A percentile compares a stretch with the other conserved stretches of the same genome.
phyloP scores from a whole-genome alignment of 2,329 filamentous ascomycete species.

The Podosphaera xanthii region DNA sequence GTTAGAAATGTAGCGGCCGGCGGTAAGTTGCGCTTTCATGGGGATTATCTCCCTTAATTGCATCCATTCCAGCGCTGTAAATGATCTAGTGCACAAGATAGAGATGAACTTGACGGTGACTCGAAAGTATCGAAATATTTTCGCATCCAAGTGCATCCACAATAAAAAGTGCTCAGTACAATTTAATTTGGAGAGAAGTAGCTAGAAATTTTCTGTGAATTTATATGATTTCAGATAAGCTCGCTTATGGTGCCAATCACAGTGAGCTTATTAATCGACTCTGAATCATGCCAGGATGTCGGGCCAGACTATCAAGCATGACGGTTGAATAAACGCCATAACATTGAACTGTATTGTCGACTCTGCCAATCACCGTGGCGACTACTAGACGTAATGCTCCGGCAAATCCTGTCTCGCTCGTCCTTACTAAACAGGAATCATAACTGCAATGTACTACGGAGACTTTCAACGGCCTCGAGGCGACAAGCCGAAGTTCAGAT shows the following conservation, averaged over 20 bases:
- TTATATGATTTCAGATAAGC: not conserved
- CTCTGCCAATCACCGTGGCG: conserved; percentile 16
- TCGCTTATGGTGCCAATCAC: conserved; percentile 8
- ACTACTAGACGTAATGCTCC: conserved; percentile 44
- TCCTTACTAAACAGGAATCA: conserved; percentile 40
- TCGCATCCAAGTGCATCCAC: conserved; percentile 39
- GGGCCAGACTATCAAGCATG: no score
- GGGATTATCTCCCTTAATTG: conserved; percentile 30
- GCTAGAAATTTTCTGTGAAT: not conserved
- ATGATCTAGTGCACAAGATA: conserved; percentile 47
- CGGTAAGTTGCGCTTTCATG: conserved; percentile 40
- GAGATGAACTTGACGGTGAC: conserved; percentile 42
- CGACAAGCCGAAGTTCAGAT: conserved; percentile 85
- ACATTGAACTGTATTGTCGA: not conserved
- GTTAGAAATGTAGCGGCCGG: conserved; percentile 23
- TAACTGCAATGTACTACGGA: conserved; percentile 38
- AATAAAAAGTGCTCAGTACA: conserved; percentile 49
- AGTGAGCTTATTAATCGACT: conserved; percentile 9
- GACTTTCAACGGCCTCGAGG: conserved; percentile 49
- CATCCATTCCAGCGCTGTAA: conserved; percentile 47
- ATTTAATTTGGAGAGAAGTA: conserved; percentile 23
- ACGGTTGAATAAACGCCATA: not conserved
- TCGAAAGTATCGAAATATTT: conserved; percentile 18
- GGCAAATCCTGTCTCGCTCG: conserved; percentile 44
- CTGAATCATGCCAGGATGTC: not conserved